Evolutionary conservation across 2,329 filamentous ascomycete species (phyloP).

Genomic region (Aphanocladium album): DNA sequence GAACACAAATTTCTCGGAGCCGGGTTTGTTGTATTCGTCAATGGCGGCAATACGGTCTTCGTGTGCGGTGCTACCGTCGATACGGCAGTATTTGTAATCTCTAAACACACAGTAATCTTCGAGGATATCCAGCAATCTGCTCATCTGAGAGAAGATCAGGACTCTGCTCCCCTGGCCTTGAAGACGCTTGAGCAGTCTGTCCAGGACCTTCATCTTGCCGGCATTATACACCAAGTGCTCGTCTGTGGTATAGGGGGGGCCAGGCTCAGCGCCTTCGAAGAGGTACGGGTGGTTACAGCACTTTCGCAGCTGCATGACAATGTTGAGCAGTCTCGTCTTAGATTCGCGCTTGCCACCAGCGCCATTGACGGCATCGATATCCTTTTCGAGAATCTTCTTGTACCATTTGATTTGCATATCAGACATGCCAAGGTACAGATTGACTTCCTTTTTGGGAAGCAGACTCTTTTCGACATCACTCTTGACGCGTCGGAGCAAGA

Average conservation of each 20-base stretch:
- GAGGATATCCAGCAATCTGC: slow-evolving; percentile 89
- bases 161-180: slow-evolving; percentile 84
- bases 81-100: slow-evolving; percentile 92
- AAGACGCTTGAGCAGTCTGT: slow-evolving; percentile 82
- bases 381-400: slow-evolving; percentile 96
- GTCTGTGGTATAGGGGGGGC: slow-evolving; percentile 95
- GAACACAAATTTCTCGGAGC: slow-evolving; percentile 94
- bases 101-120: slow-evolving; percentile 98
- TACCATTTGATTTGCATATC: slow-evolving; percentile 99
- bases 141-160: slow-evolving; percentile 99
- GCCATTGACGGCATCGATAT: slow-evolving; percentile 97
- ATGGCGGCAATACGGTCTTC: slow-evolving; percentile 97
- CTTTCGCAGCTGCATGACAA: slow-evolving; percentile 98
- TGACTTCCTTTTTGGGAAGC: slow-evolving; percentile 94
- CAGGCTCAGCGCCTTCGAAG: slow-evolving; percentile 94
- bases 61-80: slow-evolving; percentile 93
- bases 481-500: slow-evolving; percentile 93
- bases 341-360: slow-evolving; percentile 95
- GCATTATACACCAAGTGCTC: slow-evolving; percentile 92
- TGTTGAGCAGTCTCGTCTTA: slow-evolving; percentile 94
- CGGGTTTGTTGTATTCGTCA: slow-evolving; percentile 96
- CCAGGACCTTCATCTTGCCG: slow-evolving; percentile 95
- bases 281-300: slow-evolving; percentile 99
- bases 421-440: slow-evolving; percentile 96
- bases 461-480: slow-evolving; percentile 97